Conservation (phyloP, 768 basidiomycete species). For the Austroboletus eburneus region DNA sequence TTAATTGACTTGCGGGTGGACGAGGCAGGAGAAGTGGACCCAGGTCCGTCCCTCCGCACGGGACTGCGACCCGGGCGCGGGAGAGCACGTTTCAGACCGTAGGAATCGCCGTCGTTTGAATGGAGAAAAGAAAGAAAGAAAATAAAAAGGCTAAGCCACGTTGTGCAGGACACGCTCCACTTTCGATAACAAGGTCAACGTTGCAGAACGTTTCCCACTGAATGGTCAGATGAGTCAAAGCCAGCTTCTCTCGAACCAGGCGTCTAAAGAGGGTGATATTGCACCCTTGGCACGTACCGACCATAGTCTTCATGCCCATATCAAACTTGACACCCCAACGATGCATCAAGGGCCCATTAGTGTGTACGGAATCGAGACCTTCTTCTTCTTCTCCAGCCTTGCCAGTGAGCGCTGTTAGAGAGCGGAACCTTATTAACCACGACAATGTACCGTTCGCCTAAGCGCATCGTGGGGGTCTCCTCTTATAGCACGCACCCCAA, state of each 20-base stretch:
- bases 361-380: conserved; percentile 16
- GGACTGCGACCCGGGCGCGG: too few relatives aligned
- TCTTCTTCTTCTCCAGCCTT: not conserved
- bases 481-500: too few relatives aligned
- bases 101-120: not conserved
- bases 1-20: not conserved
- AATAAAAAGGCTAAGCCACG: conserved; percentile 23
- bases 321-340: conserved; percentile 8
- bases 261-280: conserved; percentile 17
- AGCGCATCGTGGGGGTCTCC: not conserved
- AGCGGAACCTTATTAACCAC: conserved; percentile 5
- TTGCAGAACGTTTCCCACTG: too few relatives aligned
- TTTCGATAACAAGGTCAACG: too few relatives aligned
- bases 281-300: conserved; percentile 11
- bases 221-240: conserved; percentile 3
- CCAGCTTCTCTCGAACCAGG: conserved; percentile 8
- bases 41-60: too few relatives aligned
- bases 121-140: not conserved
- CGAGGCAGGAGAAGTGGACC: too few relatives aligned
- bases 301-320: conserved; percentile 13
- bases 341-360: conserved; percentile 6
- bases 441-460: conserved; percentile 2
- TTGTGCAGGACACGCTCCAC: conserved; percentile 5
- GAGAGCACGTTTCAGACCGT: too few relatives aligned
- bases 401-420: conserved; percentile 14